Percentiles rank a stretch among this genome's conserved stretches.
Evolutionary conservation across 768 basidiomycete genomes (phyloP).

Genomic region (Lactarius tabidus): DNA sequence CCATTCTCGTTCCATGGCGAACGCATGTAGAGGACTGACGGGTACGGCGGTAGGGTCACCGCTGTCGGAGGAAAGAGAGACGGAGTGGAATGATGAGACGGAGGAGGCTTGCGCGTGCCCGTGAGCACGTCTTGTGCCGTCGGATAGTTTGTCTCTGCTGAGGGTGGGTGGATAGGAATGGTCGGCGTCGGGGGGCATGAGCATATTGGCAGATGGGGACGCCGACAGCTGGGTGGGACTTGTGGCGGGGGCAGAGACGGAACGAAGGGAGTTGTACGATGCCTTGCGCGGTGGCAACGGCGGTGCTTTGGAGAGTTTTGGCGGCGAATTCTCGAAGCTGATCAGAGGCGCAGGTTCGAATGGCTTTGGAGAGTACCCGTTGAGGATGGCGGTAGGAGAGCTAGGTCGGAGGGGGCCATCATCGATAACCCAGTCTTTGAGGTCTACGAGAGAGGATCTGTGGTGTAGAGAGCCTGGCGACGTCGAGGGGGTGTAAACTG

Average conservation of each 20-base stretch:
- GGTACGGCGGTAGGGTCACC: slow-evolving; percentile 26
- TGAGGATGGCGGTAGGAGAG: not conserved
- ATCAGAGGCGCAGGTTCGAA: slow-evolving; percentile 43
- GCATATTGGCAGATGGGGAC: slow-evolving; percentile 39
- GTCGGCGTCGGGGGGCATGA: slow-evolving; percentile 40
- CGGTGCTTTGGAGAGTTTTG: slow-evolving; percentile 40
- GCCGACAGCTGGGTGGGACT: slow-evolving; percentile 30
- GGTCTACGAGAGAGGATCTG: slow-evolving; percentile 59
- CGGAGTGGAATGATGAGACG: slow-evolving; percentile 74
- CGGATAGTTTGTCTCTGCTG: slow-evolving; percentile 32
- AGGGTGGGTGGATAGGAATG: slow-evolving; percentile 47
- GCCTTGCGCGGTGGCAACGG: slow-evolving; percentile 62
- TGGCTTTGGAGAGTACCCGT: slow-evolving; percentile 12
- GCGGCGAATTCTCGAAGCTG: slow-evolving; percentile 45
- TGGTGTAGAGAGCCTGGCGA: slow-evolving; percentile 14
- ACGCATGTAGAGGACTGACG: slow-evolving; percentile 29
- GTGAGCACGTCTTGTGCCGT: slow-evolving; percentile 33
- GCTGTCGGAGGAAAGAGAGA: slow-evolving; percentile 66
- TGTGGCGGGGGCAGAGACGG: slow-evolving; percentile 51
- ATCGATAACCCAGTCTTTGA: slow-evolving; percentile 67
- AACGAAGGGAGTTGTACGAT: slow-evolving; percentile 38
- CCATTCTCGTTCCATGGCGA: slow-evolving; percentile 41
- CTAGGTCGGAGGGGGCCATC: slow-evolving; percentile 38
- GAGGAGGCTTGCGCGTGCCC: slow-evolving; percentile 60
- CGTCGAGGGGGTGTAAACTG: slow-evolving; percentile 16